Base-by-base conservation (phyloP, 768 basidiomycete species). In the Hirschioporus abietinus region DNA sequence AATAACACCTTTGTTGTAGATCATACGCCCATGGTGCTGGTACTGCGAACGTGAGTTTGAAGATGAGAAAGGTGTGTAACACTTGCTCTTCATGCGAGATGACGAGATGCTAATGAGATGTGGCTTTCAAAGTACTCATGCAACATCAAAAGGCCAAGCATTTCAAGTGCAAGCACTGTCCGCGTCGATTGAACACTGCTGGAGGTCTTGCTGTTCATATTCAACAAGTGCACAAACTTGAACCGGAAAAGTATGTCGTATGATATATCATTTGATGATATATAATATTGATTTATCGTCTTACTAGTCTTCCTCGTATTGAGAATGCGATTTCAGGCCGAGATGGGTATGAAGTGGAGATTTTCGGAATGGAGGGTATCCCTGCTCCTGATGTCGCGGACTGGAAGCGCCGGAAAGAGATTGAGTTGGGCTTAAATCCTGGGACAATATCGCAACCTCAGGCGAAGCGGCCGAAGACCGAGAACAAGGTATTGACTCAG, bases 71-170 rank as follows among this genome's bases (percentile, higher is more conserved):
- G 96, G 96, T 93, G 62, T 23, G 82, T 78, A 62, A 52, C 71
- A 61, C 59, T 65, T 35, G 30, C 66, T 36, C 65, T 17, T 34
- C 60, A 30, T 30, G 30, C 30, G 26, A 24, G 23, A 65, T 23
- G n/a, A 20, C 26, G 57, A 64, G 27, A 26, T 27, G 6, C 42
- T 62, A 26, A 30, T 35, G 58, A 61, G 57, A 24, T 23, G 23
- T 25, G 34, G 18, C 15, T 25, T 61, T 42, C 66, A 8, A 72
- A 95, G 97, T 99, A 71, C 86, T 99, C 69, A 94, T 99, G 88
- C 95, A 97, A 78, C 96, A 99, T 78, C 96, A 99, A 75, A 99
- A 99, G 79, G 96, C 97, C 15, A 99, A 99, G 77, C 96, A 99
- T 75, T 99, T 99, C 84, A 97, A 97, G 77, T 99, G 97, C 73